A percentile compares a stretch with the other conserved stretches of the same genome.
Evolutionary conservation across 2,329 filamentous ascomycete species (phyloP).

Genomic region (Alternaria alternata): DNA sequence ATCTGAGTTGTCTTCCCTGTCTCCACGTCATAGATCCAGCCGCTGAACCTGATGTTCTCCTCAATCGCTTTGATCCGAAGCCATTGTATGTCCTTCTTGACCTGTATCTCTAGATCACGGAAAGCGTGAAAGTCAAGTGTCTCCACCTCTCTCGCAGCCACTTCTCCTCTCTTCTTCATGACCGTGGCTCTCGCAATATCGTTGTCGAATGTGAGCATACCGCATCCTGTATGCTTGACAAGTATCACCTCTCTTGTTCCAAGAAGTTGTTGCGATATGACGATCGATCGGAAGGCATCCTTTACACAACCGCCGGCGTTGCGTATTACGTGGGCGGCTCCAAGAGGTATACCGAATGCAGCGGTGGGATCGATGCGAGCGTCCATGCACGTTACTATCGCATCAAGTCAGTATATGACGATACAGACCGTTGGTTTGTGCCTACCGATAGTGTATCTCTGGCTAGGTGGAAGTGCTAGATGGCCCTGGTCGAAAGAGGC

Average conservation of each 20-base stretch:
- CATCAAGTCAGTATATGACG: background rate
- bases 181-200: conserved; percentile 64
- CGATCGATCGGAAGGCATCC: conserved; percentile 75
- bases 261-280: conserved; percentile 82
- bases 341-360: conserved; percentile 74
- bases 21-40: conserved; percentile 82
- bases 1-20: conserved; percentile 68
- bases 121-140: conserved; percentile 73
- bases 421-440: background rate
- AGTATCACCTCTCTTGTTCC: conserved; percentile 78
- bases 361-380: conserved; percentile 72
- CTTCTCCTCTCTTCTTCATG: conserved; percentile 64
- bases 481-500: conserved; percentile 70
- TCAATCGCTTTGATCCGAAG: conserved; percentile 69
- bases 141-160: conserved; percentile 56
- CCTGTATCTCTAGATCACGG: conserved; percentile 62
- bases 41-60: conserved; percentile 68
- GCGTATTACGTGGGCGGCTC: conserved; percentile 80
- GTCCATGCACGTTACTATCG: conserved; percentile 80
- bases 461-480: conserved; percentile 73
- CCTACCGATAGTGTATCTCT: conserved; percentile 71
- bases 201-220: conserved; percentile 75
- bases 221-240: conserved; percentile 78
- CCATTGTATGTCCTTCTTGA: conserved; percentile 71
- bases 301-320: conserved; percentile 69